These are phyloP conservation scores for Ascochyta clinopodiicola DNA, from an alignment of 2,329 filamentous ascomycete species.

Conservation along the genomic window DNA sequence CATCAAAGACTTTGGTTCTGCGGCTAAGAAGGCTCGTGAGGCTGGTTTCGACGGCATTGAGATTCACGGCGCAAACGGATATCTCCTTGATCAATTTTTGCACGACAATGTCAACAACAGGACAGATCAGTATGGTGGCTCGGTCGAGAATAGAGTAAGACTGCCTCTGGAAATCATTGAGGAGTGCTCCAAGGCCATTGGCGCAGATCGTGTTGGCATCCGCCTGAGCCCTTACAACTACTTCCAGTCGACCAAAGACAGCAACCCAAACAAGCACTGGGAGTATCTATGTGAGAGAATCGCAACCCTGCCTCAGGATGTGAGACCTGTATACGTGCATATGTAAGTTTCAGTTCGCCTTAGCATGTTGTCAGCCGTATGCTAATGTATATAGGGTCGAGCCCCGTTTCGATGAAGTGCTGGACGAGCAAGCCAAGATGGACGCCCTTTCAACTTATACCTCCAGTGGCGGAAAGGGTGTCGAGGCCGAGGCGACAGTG, in stretches of 20 bases:
- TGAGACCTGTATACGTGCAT: conserved; percentile 43
- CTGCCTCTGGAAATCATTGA: conserved; percentile 63
- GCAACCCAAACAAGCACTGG: conserved; percentile 55
- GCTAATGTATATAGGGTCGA: conserved; percentile 38
- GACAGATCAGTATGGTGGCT: conserved; percentile 60
- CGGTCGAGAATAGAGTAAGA: conserved; percentile 58
- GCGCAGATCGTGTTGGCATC: conserved; percentile 42
- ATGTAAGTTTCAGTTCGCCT: conserved; percentile 31
- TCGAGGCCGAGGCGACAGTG: conserved; percentile 43
- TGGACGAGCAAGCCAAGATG: conserved; percentile 47
- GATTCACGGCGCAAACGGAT: conserved; percentile 51
- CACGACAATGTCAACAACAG: conserved; percentile 59
- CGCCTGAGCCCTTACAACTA: conserved; percentile 46
- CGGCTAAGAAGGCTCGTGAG: conserved; percentile 47
- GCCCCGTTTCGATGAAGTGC: conserved; percentile 47
- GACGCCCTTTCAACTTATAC: conserved; percentile 49
- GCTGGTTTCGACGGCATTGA: conserved; percentile 51
- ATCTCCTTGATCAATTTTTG: conserved; percentile 61
- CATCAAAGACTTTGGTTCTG: conserved; percentile 49
- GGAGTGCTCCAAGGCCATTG: conserved; percentile 42
- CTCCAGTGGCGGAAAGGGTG: conserved; percentile 30
- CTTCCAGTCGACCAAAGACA: conserved; percentile 52
- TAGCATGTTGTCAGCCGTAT: background rate
- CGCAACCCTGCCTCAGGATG: conserved; percentile 35
- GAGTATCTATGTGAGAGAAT: conserved; percentile 54